Conservation (phyloP, 331 rosid species). For the Rhamnella rubrinervis region DNA sequence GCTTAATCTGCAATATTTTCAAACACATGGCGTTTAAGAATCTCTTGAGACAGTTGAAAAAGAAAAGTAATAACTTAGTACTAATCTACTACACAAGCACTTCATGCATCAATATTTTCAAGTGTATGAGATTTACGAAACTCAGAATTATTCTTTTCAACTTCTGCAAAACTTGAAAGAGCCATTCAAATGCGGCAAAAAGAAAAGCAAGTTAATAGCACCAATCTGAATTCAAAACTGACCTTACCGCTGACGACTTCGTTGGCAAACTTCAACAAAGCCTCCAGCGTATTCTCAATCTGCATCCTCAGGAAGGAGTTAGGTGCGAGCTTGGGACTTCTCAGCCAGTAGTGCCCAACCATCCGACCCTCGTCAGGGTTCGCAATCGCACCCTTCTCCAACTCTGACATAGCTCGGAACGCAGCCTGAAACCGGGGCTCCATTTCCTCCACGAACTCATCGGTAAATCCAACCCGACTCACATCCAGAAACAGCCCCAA, state of each 20-base stretch:
- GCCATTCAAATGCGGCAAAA: neutral
- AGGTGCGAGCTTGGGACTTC: slow-evolving; percentile 74
- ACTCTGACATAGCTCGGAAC: slow-evolving; percentile 69
- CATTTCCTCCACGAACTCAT: slow-evolving; percentile 72
- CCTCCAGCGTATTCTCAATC: slow-evolving; percentile 71
- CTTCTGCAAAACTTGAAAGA: no score
- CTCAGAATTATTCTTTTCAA: no score
- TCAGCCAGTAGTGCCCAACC: slow-evolving; percentile 98
- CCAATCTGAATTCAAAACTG: slow-evolving; percentile 25
- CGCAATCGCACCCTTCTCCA: slow-evolving; percentile 90
- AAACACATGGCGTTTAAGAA: neutral
- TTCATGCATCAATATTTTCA: no score
- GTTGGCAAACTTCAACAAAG: slow-evolving; percentile 53
- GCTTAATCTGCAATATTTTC: slow-evolving; percentile 62
- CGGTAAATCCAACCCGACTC: slow-evolving; percentile 90
- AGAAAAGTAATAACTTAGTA: neutral
- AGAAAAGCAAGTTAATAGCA: neutral
- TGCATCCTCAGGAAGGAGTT: slow-evolving; percentile 48
- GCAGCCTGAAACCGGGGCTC: slow-evolving; percentile 71
- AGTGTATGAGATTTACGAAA: no score
- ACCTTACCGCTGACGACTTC: slow-evolving; percentile 97
- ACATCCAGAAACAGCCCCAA: slow-evolving; percentile 77
- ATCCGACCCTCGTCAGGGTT: slow-evolving; percentile 93
- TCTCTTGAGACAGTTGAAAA: no score
- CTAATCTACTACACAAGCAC: no score